These are phyloP conservation scores for Globisporangium paddicum DNA, from an alignment of 352 stramenopile species.

Conservation along the genomic window DNA sequence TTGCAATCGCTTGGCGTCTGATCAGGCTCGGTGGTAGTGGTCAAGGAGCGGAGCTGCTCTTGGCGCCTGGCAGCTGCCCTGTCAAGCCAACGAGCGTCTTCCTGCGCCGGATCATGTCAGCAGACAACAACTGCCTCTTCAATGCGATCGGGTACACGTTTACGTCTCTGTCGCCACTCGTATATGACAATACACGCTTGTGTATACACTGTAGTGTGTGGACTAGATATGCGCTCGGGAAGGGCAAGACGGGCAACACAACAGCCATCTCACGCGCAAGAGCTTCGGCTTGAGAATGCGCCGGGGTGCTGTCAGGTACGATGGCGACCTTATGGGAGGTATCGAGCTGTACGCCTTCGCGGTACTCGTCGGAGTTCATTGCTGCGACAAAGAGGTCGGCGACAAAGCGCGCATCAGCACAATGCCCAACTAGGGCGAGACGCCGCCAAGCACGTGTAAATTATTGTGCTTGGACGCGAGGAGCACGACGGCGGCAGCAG, in stretches of 20 bases:
- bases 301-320: constrained; percentile 17
- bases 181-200: not conserved
- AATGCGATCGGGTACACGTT: constrained; percentile 67
- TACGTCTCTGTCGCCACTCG: not conserved
- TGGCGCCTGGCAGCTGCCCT: constrained; percentile 1
- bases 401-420: constrained; percentile 17
- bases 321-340: constrained; percentile 13
- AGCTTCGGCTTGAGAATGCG: constrained; percentile 7
- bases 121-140: constrained; percentile 87
- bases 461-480: constrained; percentile 16
- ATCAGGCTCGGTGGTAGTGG: constrained; percentile 61
- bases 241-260: constrained; percentile 47
- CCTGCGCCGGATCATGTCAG: constrained; percentile 62
- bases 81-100: constrained; percentile 45
- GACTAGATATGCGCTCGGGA: constrained; percentile 56
- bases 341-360: constrained; percentile 1
- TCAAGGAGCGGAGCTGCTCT: constrained; percentile 63
- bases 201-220: not conserved
- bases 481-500: constrained; percentile 8
- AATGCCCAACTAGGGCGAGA: constrained; percentile 6
- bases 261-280: constrained; percentile 7
- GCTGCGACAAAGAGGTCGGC: constrained; percentile 20
- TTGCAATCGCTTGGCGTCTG: constrained; percentile 50
- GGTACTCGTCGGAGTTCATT: constrained; percentile 8
- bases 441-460: constrained; percentile 10